Percentiles rank a stretch among this genome's conserved stretches.
Conservation (phyloP, 371 early-diverging fungal genomes). For the Phascolomyces articulosus region DNA sequence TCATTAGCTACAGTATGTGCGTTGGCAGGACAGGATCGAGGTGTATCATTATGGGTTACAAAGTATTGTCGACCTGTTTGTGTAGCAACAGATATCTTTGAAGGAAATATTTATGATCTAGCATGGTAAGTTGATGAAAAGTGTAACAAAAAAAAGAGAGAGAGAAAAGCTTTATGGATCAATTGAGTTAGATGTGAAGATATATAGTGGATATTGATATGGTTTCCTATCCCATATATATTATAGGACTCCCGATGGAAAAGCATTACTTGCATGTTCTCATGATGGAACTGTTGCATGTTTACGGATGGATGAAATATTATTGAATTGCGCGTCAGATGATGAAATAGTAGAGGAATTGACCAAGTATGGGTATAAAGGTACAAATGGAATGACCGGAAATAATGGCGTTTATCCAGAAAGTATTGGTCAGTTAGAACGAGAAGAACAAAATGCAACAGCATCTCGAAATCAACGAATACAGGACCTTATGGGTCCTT, state of each 20-base stretch:
- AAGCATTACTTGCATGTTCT: constrained; percentile 81
- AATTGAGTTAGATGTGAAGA: too few relatives aligned
- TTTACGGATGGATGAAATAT: constrained; percentile 70
- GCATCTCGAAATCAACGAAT: constrained; percentile 39
- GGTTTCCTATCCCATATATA: too few relatives aligned
- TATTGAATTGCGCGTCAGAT: constrained; percentile 64
- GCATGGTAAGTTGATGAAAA: constrained; percentile 66
- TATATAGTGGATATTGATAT: too few relatives aligned
- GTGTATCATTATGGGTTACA: constrained; percentile 91
- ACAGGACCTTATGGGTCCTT: constrained; percentile 49
- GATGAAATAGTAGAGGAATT: constrained; percentile 70
- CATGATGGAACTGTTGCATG: constrained; percentile 92
- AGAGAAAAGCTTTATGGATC: too few relatives aligned
- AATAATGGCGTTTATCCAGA: constrained; percentile 57
- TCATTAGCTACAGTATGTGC: constrained; percentile 76
- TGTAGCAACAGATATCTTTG: constrained; percentile 76
- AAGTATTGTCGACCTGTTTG: constrained; percentile 73
- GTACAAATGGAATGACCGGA: constrained; percentile 32
- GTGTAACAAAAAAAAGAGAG: too few relatives aligned
- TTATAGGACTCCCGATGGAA: constrained; percentile 78
- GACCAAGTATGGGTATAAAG: constrained; percentile 72
- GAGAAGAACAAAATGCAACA: constrained; percentile 64
- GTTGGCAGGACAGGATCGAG: constrained; percentile 90
- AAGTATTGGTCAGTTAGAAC: constrained; percentile 61
- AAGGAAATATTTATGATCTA: constrained; percentile 86